Base-by-base conservation (phyloP, 495 filamentous ascomycete species). In the Penicillium arizonense region DNA sequence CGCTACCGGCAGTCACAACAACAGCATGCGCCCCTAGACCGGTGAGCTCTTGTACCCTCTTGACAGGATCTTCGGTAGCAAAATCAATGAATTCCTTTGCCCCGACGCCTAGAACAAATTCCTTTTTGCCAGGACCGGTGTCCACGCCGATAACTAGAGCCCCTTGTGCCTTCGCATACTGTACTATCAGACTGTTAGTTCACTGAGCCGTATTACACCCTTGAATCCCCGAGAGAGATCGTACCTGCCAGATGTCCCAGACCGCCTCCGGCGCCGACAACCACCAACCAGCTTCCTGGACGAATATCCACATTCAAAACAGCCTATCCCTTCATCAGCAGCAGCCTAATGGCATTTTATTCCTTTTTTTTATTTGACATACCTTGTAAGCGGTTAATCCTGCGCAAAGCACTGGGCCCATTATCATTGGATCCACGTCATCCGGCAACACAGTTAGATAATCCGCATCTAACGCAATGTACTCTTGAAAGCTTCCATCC, bases 261-360 rank as follows among this genome's bases (percentile, higher is more conserved):
- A 23, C 76, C 77, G 47, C 75, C 77, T 11, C 75, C 76, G 12
- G 77, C 76, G 6, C 74, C 74, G 14, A 78, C 70, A 32, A 78
- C 74, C 5, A 74, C 73, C 38, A 78, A 50, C 70, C 73, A 76
- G 20, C 72, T 63, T 16, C 72, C 73, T 11, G 70, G 60, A 28
- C 65, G 62, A 43, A 76, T 51, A 35, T 69, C 67, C 13, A 65
- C 52, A 55, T 76, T 76, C 39, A 73, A 47, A 7, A 78, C 72
- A 6, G 74, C 74, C 69, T 72, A 24, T 18, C 18, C 9, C 1
- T 33, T 5, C 1, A 21, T 55, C 21, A 56, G 39, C 44, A 21
- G 36, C n/a, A n/a, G n/a, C n/a, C n/a, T n/a, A n/a, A n/a, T n/a
- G n/a, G n/a, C n/a, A n/a, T n/a, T n/a, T n/a, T n/a, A n/a, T n/a